Evolutionary conservation across 2,329 filamentous ascomycete genomes (phyloP).

Genomic region (Fusarium albidum): DNA sequence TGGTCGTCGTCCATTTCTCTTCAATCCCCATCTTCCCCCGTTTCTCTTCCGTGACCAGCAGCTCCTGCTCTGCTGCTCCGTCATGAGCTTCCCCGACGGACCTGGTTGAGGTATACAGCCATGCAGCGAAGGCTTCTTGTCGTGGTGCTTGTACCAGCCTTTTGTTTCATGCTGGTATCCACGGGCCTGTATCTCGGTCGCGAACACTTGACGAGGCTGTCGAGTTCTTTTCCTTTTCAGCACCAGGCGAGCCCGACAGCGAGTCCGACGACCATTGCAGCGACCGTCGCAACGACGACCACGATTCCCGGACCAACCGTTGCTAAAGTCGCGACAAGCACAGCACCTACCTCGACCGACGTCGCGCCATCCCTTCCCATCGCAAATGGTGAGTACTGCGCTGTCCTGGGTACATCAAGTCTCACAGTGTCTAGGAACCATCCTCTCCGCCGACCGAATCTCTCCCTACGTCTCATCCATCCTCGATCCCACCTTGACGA

Average conservation of each 20-base stretch:
- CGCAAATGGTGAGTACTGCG: constrained; percentile 11
- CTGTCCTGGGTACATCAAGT: fast-evolving
- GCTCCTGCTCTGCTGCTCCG: neutral
- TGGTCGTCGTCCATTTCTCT: neutral
- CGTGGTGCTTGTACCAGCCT: constrained; percentile 18
- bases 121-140: constrained; percentile 26
- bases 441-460: constrained; percentile 27
- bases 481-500: constrained; percentile 35
- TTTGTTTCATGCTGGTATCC: constrained; percentile 25
- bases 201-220: constrained; percentile 16
- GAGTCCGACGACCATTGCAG: neutral
- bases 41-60: neutral
- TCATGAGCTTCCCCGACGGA: neutral
- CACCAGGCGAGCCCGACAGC: neutral
- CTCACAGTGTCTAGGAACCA: constrained; percentile 47
- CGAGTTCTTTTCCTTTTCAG: constrained; percentile 9
- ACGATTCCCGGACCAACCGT: neutral
- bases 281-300: neutral
- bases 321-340: too few species aligned
- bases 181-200: constrained; percentile 32
- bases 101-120: neutral
- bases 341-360: neutral
- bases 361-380: neutral
- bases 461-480: constrained; percentile 42
- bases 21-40: too few species aligned